Conservation (phyloP, 768 basidiomycete genomes). For the Lactifluus subvellereus region DNA sequence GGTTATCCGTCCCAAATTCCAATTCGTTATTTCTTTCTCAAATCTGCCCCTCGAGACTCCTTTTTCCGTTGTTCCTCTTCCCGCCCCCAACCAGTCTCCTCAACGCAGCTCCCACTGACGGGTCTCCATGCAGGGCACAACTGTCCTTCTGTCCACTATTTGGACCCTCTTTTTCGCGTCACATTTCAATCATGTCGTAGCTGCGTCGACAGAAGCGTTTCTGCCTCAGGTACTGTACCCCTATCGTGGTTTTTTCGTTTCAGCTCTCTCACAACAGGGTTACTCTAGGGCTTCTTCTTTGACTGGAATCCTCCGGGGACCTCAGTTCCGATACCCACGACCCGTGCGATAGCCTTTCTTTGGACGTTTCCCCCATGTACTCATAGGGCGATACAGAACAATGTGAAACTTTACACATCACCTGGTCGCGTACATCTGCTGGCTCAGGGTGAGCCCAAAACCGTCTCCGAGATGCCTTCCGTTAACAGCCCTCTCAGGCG, state of each 20-base stretch:
- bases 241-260: neutral
- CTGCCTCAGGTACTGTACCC: conserved; percentile 9
- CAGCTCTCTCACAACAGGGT: neutral
- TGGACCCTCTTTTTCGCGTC: neutral
- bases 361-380: no score
- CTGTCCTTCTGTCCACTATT: neutral
- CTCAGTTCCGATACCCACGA: conserved; percentile 31
- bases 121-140: neutral
- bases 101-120: neutral
- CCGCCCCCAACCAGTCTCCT: neutral
- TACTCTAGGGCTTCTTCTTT: conserved; percentile 30
- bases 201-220: neutral
- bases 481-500: conserved; percentile 36
- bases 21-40: neutral
- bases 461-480: neutral
- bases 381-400: conserved; percentile 26
- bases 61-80: no score
- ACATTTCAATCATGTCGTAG: neutral
- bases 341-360: conserved; percentile 23
- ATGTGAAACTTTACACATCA: conserved; percentile 32
- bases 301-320: conserved; percentile 30
- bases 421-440: conserved; percentile 27
- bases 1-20: neutral
- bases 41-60: neutral
- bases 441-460: conserved; percentile 28